These are phyloP conservation scores for Alloteropsis semialata DNA, from an alignment of 176 grass and related monocot genomes.

Conservation along the genomic window DNA sequence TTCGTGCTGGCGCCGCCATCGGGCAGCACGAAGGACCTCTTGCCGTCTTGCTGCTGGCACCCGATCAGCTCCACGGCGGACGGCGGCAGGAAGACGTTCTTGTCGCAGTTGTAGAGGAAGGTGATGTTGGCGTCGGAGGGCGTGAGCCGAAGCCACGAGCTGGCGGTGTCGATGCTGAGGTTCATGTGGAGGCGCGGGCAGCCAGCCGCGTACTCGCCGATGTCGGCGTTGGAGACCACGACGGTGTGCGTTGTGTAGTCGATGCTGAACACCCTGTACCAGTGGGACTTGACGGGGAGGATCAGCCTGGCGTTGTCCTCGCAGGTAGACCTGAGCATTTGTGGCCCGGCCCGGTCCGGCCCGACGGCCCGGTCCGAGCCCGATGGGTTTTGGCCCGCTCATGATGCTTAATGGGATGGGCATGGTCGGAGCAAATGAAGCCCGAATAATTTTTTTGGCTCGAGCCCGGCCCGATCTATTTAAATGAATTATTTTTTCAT, in stretches of 20 bases:
- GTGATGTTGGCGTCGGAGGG: conserved; percentile 30
- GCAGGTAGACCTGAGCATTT: too few species aligned
- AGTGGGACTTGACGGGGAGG: conserved; percentile 7
- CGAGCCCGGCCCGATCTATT: too few species aligned
- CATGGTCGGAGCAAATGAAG: too few species aligned
- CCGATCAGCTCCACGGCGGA: neutral
- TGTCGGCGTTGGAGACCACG: conserved; percentile 28
- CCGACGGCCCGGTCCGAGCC: too few species aligned
- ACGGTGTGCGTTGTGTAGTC: conserved; percentile 17
- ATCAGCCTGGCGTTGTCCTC: neutral
- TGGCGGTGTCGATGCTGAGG: conserved; percentile 18
- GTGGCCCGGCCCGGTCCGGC: too few species aligned
- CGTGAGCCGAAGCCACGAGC: neutral
- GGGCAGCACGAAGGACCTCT: neutral
- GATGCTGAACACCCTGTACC: conserved; percentile 33
- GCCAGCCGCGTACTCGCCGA: neutral
- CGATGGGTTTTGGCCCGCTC: too few species aligned
- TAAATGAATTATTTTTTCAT: too few species aligned
- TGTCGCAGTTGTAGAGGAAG: conserved; percentile 46
- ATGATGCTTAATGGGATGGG: too few species aligned
- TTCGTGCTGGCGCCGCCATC: neutral
- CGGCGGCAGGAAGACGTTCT: neutral
- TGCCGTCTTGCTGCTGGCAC: neutral
- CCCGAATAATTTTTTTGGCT: too few species aligned
- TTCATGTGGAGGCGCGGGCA: conserved; percentile 46